Percentiles rank a stretch among this genome's conserved stretches.
These are phyloP conservation scores for Bryopsis sp. DNA, from an alignment of 139 green algal species.

Conservation along the genomic window DNA sequence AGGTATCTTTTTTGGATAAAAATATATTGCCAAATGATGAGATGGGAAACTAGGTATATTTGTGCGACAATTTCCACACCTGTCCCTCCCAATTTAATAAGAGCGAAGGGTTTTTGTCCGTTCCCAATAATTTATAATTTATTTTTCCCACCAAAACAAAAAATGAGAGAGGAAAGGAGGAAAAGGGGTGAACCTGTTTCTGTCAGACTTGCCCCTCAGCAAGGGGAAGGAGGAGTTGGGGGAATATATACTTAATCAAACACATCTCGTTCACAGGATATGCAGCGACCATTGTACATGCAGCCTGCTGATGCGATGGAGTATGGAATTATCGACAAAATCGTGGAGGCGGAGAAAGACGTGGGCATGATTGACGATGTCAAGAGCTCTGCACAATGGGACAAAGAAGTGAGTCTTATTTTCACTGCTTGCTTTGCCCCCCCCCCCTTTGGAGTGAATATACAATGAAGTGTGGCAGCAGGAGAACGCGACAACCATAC, in stretches of 20 bases:
- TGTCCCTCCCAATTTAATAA: background rate
- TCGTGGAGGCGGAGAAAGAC: slow-evolving; percentile 57
- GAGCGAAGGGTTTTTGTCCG: no score
- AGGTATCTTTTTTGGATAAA: no score
- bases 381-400: background rate
- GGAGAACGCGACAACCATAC: no score
- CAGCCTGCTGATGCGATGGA: slow-evolving; percentile 76
- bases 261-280: slow-evolving; percentile 50
- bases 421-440: no score
- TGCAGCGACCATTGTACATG: slow-evolving; percentile 96
- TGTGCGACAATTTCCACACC: background rate
- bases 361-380: slow-evolving; percentile 9
- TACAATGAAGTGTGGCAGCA: no score
- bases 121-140: no score
- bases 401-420: slow-evolving; percentile 8
- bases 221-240: no score
- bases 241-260: no score
- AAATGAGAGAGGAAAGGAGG: background rate
- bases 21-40: no score
- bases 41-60: background rate
- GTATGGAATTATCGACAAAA: slow-evolving; percentile 87
- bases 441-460: no score
- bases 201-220: no score
- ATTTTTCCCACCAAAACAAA: no score
- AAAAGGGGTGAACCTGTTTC: background rate